Evolutionary conservation across 352 stramenopile genomes (phyloP).

Genomic region (Phytophthora podocarpi): DNA sequence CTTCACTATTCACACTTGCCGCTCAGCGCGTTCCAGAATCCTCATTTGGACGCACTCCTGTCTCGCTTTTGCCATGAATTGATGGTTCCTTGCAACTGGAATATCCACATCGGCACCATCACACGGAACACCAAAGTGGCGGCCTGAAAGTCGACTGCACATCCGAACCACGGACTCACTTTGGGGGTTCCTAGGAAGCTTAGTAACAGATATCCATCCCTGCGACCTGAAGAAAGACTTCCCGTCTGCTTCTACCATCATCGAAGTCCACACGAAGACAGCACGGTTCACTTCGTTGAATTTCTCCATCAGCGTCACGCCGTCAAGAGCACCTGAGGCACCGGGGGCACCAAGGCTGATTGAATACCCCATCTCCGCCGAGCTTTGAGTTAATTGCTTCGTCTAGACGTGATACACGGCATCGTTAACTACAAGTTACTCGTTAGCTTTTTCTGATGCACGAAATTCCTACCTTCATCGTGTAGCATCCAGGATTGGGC

Average conservation of each 20-base stretch:
- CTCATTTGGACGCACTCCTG: constrained; percentile 14
- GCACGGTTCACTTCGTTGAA: neutral
- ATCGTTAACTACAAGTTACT: no score
- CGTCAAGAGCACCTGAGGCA: neutral
- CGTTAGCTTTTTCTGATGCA: no score
- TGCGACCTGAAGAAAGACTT: constrained; percentile 15
- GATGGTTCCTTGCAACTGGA: constrained; percentile 11
- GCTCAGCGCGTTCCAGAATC: constrained; percentile 6
- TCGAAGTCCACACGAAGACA: constrained; percentile 24
- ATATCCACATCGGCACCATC: constrained; percentile 8
- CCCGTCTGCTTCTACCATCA: constrained; percentile 12
- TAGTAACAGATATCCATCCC: constrained; percentile 13
- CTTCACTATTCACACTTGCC: no score
- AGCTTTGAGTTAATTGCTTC: constrained; percentile 7
- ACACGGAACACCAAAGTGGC: constrained; percentile 11
- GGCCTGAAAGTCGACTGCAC: constrained; percentile 16
- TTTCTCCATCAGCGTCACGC: constrained; percentile 24
- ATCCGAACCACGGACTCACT: constrained; percentile 9
- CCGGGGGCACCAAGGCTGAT: neutral
- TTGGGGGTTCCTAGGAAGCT: neutral
- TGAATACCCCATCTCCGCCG: constrained; percentile 16
- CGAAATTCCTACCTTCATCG: constrained; percentile 22
- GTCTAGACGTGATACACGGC: no score
- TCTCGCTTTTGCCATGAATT: constrained; percentile 15
- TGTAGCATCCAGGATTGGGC: constrained; percentile 8